Evolutionary conservation across 2,329 filamentous ascomycete species (phyloP).

Genomic region (Pseudogymnoascus sp.): DNA sequence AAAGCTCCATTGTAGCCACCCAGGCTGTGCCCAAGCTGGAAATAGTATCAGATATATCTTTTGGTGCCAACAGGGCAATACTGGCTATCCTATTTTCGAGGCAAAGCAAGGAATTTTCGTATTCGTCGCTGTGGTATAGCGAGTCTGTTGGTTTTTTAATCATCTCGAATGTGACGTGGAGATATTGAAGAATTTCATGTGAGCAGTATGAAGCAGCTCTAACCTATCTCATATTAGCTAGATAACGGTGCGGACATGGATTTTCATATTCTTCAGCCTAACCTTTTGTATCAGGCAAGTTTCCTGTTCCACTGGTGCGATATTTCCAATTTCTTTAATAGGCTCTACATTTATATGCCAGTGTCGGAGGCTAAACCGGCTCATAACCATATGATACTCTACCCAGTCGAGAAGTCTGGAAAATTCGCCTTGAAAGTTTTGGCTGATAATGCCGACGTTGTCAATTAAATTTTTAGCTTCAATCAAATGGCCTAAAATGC

Average conservation of each 20-base stretch:
- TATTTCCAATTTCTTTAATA: conserved; percentile 12
- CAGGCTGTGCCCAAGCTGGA: conserved; percentile 14
- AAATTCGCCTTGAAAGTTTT: conserved; percentile 16
- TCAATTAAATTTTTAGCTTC: conserved; percentile 18
- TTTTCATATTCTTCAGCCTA: conserved; percentile 14
- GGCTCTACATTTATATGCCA: conserved; percentile 15
- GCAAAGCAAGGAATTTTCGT: conserved; percentile 18
- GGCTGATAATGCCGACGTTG: conserved; percentile 13
- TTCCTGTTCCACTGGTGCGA: conserved; percentile 14
- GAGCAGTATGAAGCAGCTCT: conserved; percentile 14
- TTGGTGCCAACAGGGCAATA: conserved; percentile 13
- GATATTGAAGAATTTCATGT: conserved; percentile 18
- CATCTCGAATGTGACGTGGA: conserved; percentile 16
- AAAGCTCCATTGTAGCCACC: conserved; percentile 17
- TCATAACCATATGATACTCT: conserved; percentile 19
- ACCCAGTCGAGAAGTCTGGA: conserved; percentile 18
- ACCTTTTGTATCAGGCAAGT: conserved; percentile 17
- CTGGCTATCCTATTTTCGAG: conserved; percentile 18
- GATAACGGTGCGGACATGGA: conserved; percentile 12
- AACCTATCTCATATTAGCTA: conserved; percentile 17
- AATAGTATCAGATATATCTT: conserved; percentile 13
- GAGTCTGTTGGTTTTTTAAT: conserved; percentile 18
- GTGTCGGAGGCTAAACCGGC: conserved; percentile 17
- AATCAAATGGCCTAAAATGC: conserved; percentile 18
- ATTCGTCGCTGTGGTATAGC: conserved; percentile 20